phyloP scores from a whole-genome alignment of 345 rosid genomes.

The Gossypium herbaceum region DNA sequence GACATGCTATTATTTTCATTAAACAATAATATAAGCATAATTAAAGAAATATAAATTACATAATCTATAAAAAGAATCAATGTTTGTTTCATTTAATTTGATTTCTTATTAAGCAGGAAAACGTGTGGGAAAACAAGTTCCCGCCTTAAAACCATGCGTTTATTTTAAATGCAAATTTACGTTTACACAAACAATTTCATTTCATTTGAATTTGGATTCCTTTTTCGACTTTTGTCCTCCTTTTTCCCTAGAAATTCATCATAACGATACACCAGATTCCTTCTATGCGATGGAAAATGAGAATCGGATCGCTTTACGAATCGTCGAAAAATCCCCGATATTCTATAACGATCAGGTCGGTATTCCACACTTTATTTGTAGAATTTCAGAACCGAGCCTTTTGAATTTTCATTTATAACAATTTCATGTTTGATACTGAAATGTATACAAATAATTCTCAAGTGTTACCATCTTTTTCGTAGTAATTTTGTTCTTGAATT shows the following conservation, averaged over 20 bases:
- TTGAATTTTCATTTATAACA: background rate
- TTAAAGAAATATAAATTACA: too few species aligned
- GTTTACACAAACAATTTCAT: too few species aligned
- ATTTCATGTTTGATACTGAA: background rate
- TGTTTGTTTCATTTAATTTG: too few species aligned
- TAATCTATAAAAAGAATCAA: too few species aligned
- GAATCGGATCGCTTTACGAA: background rate
- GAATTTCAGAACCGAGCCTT: background rate
- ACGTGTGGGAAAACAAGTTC: background rate
- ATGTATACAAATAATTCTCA: too few species aligned
- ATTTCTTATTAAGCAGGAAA: too few species aligned
- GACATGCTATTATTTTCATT: too few species aligned
- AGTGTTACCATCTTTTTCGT: background rate
- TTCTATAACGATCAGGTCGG: background rate
- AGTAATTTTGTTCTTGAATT: background rate
- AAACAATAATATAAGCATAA: too few species aligned
- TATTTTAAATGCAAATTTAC: background rate
- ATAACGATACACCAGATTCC: background rate
- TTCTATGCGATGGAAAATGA: background rate
- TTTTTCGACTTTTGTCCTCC: background rate
- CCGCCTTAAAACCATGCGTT: background rate
- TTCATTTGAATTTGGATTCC: too few species aligned
- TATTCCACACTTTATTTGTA: background rate
- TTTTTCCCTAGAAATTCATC: background rate
- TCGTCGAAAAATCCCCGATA: background rate